Evolutionary conservation across 441 rosid genomes (phyloP).

Genomic region (Capsella rubella): DNA sequence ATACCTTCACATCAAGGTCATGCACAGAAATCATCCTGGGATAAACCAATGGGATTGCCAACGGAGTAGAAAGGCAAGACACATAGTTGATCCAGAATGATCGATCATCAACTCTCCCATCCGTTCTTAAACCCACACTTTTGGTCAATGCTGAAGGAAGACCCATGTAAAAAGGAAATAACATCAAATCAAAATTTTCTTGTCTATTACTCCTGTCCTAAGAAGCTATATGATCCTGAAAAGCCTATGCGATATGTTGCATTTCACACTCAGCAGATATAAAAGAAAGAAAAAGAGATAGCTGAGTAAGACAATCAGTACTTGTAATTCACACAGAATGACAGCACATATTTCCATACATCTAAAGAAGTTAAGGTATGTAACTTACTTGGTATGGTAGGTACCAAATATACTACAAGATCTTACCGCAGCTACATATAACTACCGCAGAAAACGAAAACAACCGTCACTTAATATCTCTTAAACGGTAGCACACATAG

Average conservation of each 20-base stretch:
- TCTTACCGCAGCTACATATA: constrained; percentile 8
- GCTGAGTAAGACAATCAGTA: constrained; percentile 9
- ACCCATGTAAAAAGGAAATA: constrained; percentile 22
- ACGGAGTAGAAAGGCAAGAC: constrained; percentile 76
- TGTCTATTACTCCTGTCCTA: neutral
- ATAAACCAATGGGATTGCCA: constrained; percentile 84
- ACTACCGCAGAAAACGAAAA: neutral
- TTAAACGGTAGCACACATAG: neutral
- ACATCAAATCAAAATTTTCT: constrained; percentile 10
- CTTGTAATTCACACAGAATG: constrained; percentile 6
- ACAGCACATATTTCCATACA: constrained; percentile 5
- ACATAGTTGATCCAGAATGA: constrained; percentile 87
- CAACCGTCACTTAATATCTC: constrained; percentile 19
- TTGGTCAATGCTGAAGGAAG: constrained; percentile 57
- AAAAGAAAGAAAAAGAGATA: constrained; percentile 9
- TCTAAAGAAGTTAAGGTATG: constrained; percentile 19
- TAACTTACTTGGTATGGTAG: constrained; percentile 3
- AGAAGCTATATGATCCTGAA: constrained; percentile 25
- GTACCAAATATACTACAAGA: constrained; percentile 21
- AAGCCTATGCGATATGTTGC: constrained; percentile 1
- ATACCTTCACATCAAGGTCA: constrained; percentile 75
- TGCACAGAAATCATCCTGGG: constrained; percentile 95
- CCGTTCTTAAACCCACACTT: constrained; percentile 75
- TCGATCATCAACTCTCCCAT: constrained; percentile 92
- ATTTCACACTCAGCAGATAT: constrained; percentile 1